A percentile compares a stretch with the other conserved stretches of the same genome.
phyloP scores from a whole-genome alignment of 768 basidiomycete genomes.

The Tulasnella sp. region DNA sequence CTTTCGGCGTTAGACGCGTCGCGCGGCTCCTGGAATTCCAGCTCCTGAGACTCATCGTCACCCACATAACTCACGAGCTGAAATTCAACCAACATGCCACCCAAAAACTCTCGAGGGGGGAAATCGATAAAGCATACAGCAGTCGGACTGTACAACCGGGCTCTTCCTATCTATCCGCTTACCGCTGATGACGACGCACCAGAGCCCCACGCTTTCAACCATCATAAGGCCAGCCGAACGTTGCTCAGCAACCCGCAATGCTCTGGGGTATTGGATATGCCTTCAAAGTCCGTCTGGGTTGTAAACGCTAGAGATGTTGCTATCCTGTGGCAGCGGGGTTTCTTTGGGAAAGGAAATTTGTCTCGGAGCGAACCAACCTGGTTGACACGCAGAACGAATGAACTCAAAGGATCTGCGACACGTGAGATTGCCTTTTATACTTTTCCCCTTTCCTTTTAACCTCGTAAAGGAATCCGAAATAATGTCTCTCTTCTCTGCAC shows the following conservation, averaged over 20 bases:
- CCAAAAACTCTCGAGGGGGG: not conserved
- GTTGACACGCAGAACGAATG: constrained; percentile 67
- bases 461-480: not conserved
- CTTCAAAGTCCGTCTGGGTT: constrained; percentile 86
- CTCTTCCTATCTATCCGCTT: not conserved
- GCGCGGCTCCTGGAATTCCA: not conserved
- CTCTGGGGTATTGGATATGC: constrained; percentile 62
- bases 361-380: constrained; percentile 94
- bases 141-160: not conserved
- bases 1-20: not conserved
- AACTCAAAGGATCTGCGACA: constrained; percentile 43
- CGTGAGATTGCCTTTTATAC: constrained; percentile 29
- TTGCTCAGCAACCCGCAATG: constrained; percentile 47
- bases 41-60: not conserved
- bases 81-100: not conserved
- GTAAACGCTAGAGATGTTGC: constrained; percentile 47
- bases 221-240: not conserved
- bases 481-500: not conserved
- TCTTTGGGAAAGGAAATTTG: constrained; percentile 95
- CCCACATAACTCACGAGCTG: not conserved
- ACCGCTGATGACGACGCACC: not conserved
- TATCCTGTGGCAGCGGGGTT: constrained; percentile 78
- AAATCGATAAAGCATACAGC: not conserved
- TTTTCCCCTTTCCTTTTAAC: constrained; percentile 22
- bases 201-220: not conserved